These are phyloP conservation scores for Amanita inopinata DNA, from an alignment of 768 basidiomycete species.

Conservation along the genomic window DNA sequence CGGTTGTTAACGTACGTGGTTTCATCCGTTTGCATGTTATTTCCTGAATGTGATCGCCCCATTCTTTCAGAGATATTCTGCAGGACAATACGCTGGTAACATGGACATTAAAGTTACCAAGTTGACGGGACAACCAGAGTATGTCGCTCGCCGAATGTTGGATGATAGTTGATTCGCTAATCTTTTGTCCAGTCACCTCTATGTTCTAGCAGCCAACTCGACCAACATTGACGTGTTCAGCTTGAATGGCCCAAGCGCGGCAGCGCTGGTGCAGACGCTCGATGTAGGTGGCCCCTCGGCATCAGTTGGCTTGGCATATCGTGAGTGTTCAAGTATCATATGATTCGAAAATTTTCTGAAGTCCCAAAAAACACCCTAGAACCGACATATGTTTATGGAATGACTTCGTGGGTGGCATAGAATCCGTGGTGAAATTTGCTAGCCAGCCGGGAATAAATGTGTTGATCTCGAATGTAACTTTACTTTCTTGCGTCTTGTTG, in stretches of 20 bases:
- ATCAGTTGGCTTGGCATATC: slow-evolving; percentile 22
- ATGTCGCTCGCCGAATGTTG: neutral
- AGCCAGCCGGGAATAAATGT: too few relatives aligned
- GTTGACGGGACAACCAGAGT: slow-evolving; percentile 28
- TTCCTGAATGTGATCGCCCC: neutral
- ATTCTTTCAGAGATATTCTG: neutral
- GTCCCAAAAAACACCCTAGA: too few relatives aligned
- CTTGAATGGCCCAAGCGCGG: slow-evolving; percentile 20
- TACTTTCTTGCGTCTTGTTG: too few relatives aligned
- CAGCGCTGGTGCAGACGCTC: slow-evolving; percentile 17
- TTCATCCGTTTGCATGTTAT: neutral
- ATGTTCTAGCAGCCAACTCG: slow-evolving; percentile 21
- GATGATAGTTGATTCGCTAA: neutral
- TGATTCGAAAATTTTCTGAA: too few relatives aligned
- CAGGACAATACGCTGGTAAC: slow-evolving; percentile 16
- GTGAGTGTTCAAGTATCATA: too few relatives aligned
- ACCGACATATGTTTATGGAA: too few relatives aligned
- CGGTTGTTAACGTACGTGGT: slow-evolving; percentile 20
- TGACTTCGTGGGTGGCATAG: too few relatives aligned
- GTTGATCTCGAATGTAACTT: too few relatives aligned
- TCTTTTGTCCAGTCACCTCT: slow-evolving; percentile 17
- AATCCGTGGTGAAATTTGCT: too few relatives aligned
- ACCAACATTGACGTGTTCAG: slow-evolving; percentile 19
- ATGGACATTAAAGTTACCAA: slow-evolving; percentile 32
- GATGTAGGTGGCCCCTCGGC: slow-evolving; percentile 23